Conservation (phyloP, 768 basidiomycete species). For the Boletus huronensis region DNA sequence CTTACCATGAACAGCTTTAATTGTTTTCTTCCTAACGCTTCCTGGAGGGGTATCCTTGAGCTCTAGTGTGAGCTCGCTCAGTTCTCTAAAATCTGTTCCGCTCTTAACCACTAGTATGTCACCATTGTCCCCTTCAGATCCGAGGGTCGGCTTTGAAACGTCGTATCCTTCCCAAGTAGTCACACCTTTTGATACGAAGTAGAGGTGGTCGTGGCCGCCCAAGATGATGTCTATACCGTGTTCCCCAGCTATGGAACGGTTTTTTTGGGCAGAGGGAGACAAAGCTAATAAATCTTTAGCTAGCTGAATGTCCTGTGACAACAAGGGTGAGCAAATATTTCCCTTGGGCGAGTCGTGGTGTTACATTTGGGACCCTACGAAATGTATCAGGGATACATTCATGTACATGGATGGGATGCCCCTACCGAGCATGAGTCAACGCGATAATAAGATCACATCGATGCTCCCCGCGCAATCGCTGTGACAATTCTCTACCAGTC, state of each 20-base stretch:
- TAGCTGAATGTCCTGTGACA: slow-evolving; percentile 58
- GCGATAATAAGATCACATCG: slow-evolving; percentile 82
- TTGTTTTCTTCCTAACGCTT: slow-evolving; percentile 61
- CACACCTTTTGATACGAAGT: slow-evolving; percentile 67
- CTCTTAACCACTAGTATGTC: slow-evolving; percentile 78
- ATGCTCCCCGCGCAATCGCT: slow-evolving; percentile 63
- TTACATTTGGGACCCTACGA: slow-evolving; percentile 31
- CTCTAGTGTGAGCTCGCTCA: slow-evolving; percentile 70
- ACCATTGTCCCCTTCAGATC: slow-evolving; percentile 69
- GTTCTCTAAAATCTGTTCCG: slow-evolving; percentile 85
- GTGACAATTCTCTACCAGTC: slow-evolving; percentile 69
- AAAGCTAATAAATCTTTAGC: slow-evolving; percentile 64
- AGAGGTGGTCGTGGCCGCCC: slow-evolving; percentile 88
- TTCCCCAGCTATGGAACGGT: slow-evolving; percentile 38
- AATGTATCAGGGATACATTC: slow-evolving; percentile 2
- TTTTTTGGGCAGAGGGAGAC: slow-evolving; percentile 51
- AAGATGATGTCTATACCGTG: slow-evolving; percentile 84
- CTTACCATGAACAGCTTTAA: slow-evolving; percentile 60
- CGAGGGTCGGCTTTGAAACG: slow-evolving; percentile 46
- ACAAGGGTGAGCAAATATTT: slow-evolving; percentile 7
- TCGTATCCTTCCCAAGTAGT: slow-evolving; percentile 67
- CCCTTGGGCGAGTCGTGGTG: background rate
- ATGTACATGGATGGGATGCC: slow-evolving; percentile 3
- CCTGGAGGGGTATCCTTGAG: slow-evolving; percentile 57
- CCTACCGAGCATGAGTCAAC: slow-evolving; percentile 75